Evolutionary conservation across 331 rosid genomes (phyloP), one percentile per base, ranked within the genome.

Genomic region (Cydonia oblonga): DNA sequence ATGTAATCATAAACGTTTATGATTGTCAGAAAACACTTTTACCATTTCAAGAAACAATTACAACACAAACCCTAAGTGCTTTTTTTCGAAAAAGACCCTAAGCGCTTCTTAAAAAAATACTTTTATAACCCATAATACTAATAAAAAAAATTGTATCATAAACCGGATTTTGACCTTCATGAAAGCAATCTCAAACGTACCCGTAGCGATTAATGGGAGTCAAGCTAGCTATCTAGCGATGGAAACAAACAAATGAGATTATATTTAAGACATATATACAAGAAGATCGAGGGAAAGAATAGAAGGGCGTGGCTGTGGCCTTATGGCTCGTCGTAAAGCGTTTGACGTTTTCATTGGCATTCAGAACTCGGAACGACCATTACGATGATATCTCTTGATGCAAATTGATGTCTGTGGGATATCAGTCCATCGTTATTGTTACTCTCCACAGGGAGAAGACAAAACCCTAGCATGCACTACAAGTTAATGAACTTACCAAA

Each of bases 321-420:
- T 19, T 44, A 20, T 18, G n/a, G 51, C 4, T 62, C 79, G 77
- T 77, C 82, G 74, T 77, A 18, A 66, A 32, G 77, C 59, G 69
- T 70, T 81, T 81, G 73, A 77, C 76, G 79, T 69, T 70, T 77
- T 81, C 83, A 63, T 6, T 62, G 24, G 7, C 22, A 29, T 70
- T 63, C 26, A 30, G 76, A 40, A 62, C 7, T 30, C 28, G 69
- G 26, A 74, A 54, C 83, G 83, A 69, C 64, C 68, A 69, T 64
- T 56, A 30, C 76, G 38, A 68, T 59, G 75, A 76, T 72, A 65
- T 62, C 68, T 46, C 29, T 18, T 20, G 20, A 49, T 59, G 73
- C 24, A 53, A 4, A 60, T 60, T 58, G 67, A 75, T 71, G 69
- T 64, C 42, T 59, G 32, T 52, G 66, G 69, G 58, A 25, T 46